Conservation (phyloP, 2,329 filamentous ascomycete species). For the Coniochaeta sp. region DNA sequence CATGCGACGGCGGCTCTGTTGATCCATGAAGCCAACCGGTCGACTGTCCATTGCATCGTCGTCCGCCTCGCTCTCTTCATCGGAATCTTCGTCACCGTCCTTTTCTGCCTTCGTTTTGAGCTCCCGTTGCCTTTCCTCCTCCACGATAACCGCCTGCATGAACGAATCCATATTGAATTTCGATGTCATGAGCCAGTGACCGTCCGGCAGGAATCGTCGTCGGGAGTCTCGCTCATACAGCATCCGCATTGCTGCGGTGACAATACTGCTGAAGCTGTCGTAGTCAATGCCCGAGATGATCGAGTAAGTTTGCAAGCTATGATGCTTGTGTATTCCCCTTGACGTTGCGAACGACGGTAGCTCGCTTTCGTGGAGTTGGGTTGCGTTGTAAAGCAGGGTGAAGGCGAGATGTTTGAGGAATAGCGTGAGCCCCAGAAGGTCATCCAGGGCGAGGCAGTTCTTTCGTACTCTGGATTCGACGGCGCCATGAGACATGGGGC, state of each 20-base stretch:
- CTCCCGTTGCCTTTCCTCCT: constrained; percentile 74
- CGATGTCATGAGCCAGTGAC: constrained; percentile 89
- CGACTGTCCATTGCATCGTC: too few species aligned
- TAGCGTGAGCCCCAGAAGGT: constrained; percentile 66
- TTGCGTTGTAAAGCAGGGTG: constrained; percentile 75
- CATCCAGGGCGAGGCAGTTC: constrained; percentile 62
- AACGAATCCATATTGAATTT: constrained; percentile 87
- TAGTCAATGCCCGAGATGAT: constrained; percentile 65
- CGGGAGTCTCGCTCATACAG: constrained; percentile 91
- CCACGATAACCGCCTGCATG: constrained; percentile 75
- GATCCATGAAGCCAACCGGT: too few species aligned
- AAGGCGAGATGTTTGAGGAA: constrained; percentile 93
- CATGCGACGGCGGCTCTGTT: too few species aligned
- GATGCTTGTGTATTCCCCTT: background rate
- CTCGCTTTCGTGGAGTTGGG: constrained; percentile 41
- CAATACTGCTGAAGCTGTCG: constrained; percentile 69
- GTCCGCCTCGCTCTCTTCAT: constrained; percentile 26
- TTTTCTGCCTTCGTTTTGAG: constrained; percentile 54
- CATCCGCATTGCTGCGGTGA: constrained; percentile 76
- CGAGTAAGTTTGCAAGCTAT: constrained; percentile 19
- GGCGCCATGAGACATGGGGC: constrained; percentile 26
- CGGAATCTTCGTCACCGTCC: constrained; percentile 33
- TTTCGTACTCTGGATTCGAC: constrained; percentile 43
- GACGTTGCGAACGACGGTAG: background rate
- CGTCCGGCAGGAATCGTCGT: constrained; percentile 71